Evolutionary conservation across 306 rosid genomes (phyloP), one percentile per base, ranked within the genome.

Genomic region (Phaseolus lunatus): DNA sequence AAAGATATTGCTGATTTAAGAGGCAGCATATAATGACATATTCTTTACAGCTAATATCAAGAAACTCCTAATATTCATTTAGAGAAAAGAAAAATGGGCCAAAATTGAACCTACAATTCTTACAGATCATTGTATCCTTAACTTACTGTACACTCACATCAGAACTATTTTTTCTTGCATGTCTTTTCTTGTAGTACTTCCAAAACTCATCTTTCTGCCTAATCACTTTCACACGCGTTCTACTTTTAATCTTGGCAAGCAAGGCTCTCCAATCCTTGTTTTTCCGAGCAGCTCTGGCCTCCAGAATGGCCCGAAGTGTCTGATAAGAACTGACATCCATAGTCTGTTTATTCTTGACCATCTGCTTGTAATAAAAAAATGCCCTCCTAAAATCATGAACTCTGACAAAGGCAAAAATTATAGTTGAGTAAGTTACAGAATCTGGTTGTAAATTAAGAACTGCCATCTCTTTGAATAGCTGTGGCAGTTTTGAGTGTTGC

Each of bases 131-230:
- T 70, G 75, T 47, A 72, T 62, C 56, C 49, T 62, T 63, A 59
- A 22, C 37, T 52, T 33, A 37, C 47, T 76, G 56, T 23, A 74
- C 19, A 37, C 45, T 22, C 43, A 18, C 29, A 56, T 75, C 80
- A 85, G 72, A 70, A 74, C 76, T 63, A 72, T 1, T 14, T 63
- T 49, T 77, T 85, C 59, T 83, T 11, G 71, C 81, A 57, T 35
- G 78, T 68, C 70, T 73, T 78, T 81, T 87, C 92, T 80, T 94
- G 85, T 56, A 63, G 85, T 56, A 63, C 89, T 92, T 94, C 98
- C 98, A 94, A 62, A 92, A 90, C 83, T 94, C 97, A 73, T 94
- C 96, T 83, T 92, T 94, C 89, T 92, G 89, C 52, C 83, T 81
- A 73, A 78, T 91, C 67, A 52, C 79, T 86, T 92, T 88, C 78